Base-by-base conservation (phyloP, 176 grass and related monocot species). In the Carex parvula region DNA sequence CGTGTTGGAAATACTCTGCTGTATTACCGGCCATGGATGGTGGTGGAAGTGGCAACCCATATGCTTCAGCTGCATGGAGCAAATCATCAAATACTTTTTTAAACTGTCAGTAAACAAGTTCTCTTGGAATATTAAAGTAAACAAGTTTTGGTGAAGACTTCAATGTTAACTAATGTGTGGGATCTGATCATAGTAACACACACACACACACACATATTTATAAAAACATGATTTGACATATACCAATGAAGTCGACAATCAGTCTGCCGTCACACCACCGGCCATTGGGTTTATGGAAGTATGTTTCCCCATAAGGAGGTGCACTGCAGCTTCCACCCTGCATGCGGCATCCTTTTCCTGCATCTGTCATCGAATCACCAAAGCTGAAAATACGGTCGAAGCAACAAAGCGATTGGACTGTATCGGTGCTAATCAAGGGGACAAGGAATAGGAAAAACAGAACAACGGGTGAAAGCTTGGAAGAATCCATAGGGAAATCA, bases 231-330 rank as follows among this genome's bases (percentile, higher is more conserved):
- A 42, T 5, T 42, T 56, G 1, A 82, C 0, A 11, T 14, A 24
- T 70, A 83, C 81, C 81, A 18, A 83, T 52, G 17, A 83, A 83
- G 39, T 83, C 81, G 17, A 83, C 60, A 2, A 83, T 83, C 4
- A 83, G 18, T 67, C 81, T 66, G 81, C 81, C 81, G 4, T 83
- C 59, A 22, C 35, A 53, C 0, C 3, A 24, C 3, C 81, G 81
- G 1, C 81, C 81, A 13, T 5, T 83, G 1, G 81, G 33, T 24
- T 32, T 66, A 17, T 83, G 81, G n/a, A 83, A 83, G 32, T 46
- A 83, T 42, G 81, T 83, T 44, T 83, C 30, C n/a, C 81, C 81
- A 70, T 48, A 83, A 48, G 81, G 81, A 69, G 11, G 81, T 42
- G 1, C 0, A 7, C 1, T 33, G 21, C 56, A 54, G 6, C 37